Conservation (phyloP, 2,329 filamentous ascomycete species). For the Fusarium sp. region DNA sequence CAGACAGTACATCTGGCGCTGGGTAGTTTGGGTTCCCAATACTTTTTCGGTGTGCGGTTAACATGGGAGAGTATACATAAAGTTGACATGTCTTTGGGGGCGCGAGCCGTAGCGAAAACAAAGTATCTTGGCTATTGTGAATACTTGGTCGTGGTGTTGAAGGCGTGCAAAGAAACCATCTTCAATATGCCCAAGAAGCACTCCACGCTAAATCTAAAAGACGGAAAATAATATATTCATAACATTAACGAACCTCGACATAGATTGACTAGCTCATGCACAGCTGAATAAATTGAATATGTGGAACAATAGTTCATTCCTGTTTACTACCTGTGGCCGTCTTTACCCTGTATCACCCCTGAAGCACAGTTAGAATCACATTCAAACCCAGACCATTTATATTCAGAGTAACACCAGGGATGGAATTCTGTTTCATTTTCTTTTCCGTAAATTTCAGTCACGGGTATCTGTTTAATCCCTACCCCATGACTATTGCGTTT, state of each 20-base stretch:
- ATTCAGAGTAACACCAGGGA: background rate
- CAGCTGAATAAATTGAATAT: background rate
- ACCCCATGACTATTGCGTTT: background rate
- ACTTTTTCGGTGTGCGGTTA: background rate
- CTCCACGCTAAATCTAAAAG: background rate
- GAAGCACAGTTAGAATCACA: background rate
- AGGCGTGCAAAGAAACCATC: background rate
- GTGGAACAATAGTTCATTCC: background rate
- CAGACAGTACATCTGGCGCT: conserved; percentile 18
- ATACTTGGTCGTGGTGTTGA: background rate
- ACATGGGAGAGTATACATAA: conserved; percentile 8
- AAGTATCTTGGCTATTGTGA: background rate
- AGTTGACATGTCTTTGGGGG: conserved; percentile 13
- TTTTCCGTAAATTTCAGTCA: background rate
- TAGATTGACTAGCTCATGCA: background rate
- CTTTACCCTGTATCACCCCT: background rate
- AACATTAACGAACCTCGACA: background rate
- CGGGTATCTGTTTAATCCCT: background rate
- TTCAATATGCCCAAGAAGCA: background rate
- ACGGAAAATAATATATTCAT: background rate
- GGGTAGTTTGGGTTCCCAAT: conserved; percentile 1
- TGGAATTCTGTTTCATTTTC: background rate
- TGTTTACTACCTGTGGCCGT: background rate
- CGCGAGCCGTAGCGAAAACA: background rate
- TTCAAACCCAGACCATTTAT: background rate